phyloP scores from a whole-genome alignment of 108 stramenopile genomes.

The Hondaea fermentalgiana region DNA sequence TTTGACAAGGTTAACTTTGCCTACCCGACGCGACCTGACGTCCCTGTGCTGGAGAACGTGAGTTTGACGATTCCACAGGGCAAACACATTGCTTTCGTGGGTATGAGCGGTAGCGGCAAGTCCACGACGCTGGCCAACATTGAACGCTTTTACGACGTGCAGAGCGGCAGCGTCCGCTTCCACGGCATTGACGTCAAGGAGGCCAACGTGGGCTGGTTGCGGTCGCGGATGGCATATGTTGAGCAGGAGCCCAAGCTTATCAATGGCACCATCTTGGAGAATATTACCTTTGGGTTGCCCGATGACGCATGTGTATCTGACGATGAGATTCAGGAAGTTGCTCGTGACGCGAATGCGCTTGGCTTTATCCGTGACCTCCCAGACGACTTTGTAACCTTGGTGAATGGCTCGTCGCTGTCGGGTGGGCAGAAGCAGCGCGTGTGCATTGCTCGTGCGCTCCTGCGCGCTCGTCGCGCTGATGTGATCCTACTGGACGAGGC shows the following conservation, averaged over 20 bases:
- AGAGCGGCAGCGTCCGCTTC: neutral
- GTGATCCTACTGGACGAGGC: constrained; percentile 76
- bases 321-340: constrained; percentile 56
- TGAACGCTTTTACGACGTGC: constrained; percentile 36
- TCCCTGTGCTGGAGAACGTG: constrained; percentile 20
- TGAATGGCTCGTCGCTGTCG: constrained; percentile 74
- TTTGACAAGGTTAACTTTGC: constrained; percentile 22
- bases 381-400: constrained; percentile 56
- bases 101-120: constrained; percentile 40
- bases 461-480: constrained; percentile 56
- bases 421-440: constrained; percentile 89
- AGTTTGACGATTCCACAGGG: constrained; percentile 30
- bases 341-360: constrained; percentile 49
- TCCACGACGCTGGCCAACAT: constrained; percentile 37
- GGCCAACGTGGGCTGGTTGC: constrained; percentile 30
- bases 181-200: constrained; percentile 32
- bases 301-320: constrained; percentile 4
- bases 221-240: constrained; percentile 41
- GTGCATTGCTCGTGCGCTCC: constrained; percentile 80
- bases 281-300: constrained; percentile 56
- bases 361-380: constrained; percentile 62
- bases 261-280: constrained; percentile 58
- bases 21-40: constrained; percentile 16
- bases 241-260: constrained; percentile 68
- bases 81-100: constrained; percentile 39